Base-by-base conservation (phyloP, 2,329 filamentous ascomycete genomes). In the Davidsoniella neocaledoniae region DNA sequence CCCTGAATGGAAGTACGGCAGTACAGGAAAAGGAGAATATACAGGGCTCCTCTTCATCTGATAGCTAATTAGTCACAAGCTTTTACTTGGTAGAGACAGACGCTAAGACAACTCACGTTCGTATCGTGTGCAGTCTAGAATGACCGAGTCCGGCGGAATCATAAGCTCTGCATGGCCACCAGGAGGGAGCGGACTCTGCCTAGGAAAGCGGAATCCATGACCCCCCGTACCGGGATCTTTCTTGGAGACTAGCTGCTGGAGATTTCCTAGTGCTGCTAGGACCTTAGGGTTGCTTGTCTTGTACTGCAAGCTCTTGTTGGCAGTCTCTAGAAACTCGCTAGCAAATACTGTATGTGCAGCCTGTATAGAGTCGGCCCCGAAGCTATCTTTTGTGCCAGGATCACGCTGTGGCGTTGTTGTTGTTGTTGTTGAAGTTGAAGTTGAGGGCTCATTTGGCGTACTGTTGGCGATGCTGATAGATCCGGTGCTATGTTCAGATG, bases 321-420 rank as follows among this genome's bases (percentile, higher is more conserved):
- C 68, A 51, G 69, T 64, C 56, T 76, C 71, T 19, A 75, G 66
- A 39, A 76, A 72, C 55, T 73, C 69, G 57, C 65, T 70, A 19
- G 71, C 73, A 56, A 74, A 74, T n/a, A 65, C 66, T 2, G 73
- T 69, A 50, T 74, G 71, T 4, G 68, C 68, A 3, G 68, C 62
- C 42, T 74, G 62, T 17, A 68, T 69, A 1, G 69, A 67, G 56
- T 70, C 66, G n/a, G 68, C 70, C 53, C 70, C 64, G 56, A 69
- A 66, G 12, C 63, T 63, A 12, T 21, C 19, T 21, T 21, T 4
- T 21, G 19, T 21, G 2, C 19, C 19, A 4, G 19, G 19, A 21
- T 21, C 19, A 21, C 19, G 19, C 19, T 21, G 19, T 21, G 19
- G 19, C 19, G 19, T 21, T 21, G 19, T 4, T 21, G 19, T n/a